Evolutionary conservation across 202 grass and related monocot genomes (phyloP), one percentile per base, ranked within the genome.

Genomic region (Dendrocalamus latiflorus): DNA sequence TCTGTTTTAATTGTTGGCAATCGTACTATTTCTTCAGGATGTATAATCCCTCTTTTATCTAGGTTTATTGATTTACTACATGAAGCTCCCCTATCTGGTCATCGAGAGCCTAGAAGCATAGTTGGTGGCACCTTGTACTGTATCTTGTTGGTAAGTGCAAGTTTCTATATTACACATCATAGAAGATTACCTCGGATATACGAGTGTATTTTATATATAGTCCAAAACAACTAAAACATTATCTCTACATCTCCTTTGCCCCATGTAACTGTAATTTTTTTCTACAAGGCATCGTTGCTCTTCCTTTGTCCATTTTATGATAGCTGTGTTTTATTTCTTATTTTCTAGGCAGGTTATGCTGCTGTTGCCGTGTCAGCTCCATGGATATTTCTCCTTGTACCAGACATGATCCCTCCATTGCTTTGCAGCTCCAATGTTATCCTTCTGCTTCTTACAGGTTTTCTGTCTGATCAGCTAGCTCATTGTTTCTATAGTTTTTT

Each of bases 61-160:
- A 98, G 95, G 84, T 98, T 98, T 90, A 76, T 95, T 43, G 93
- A 98, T 73, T 83, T 93, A 83, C 80, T 98, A 42, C 89, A 90
- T 72, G 95, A 98, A 90, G 91, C 93, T 20, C 89, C 91, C 49
- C 21, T 98, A 21, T 98, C 95, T 16, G 93, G 91, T 82, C 79
- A 92, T 57, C 78, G 95, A 38, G 90, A 98, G 60, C 93, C 83
- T 44, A 91, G 95, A 77, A 90, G 95, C 84, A 88, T 98, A 65
- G 84, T 98, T 55, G 91, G 91, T 75, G 89, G 92, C 38, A 85
- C 87, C 42, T 83, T 98, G 65, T 98, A 95, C 59, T 98, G 95
- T 86, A 70, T 95, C 56, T 58, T 98, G 28, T 30, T 98, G 95
- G 95, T 93, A 93, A 94, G 94, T 79, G 38, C 41, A 75, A 38